A percentile compares a stretch with the other conserved stretches of the same genome.
Conservation (phyloP, 192 early-diverging fungal genomes). For the Backusella australiensis region DNA sequence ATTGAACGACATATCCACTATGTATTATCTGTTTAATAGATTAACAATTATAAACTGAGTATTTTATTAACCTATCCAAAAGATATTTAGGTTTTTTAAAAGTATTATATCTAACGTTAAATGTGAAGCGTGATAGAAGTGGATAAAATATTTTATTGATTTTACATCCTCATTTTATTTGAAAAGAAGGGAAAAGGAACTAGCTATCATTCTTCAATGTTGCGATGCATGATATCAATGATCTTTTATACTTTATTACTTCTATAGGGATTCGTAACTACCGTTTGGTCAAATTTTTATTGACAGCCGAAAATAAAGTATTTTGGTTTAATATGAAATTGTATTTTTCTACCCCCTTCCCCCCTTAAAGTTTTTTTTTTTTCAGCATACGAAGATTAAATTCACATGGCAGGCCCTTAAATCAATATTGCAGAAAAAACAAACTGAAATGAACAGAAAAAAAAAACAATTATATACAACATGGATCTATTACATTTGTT, state of each 20-base stretch:
- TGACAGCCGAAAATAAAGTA: neutral
- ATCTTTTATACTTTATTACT: neutral
- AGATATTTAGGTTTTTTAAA: neutral
- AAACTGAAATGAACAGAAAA: neutral
- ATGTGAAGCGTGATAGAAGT: no score
- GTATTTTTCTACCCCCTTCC: neutral
- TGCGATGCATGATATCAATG: neutral
- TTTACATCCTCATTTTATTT: neutral
- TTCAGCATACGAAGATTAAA: neutral
- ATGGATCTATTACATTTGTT: no score
- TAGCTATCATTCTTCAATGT: neutral
- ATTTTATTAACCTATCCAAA: neutral
- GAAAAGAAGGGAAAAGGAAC: neutral
- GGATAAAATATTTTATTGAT: neutral
- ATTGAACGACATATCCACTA: no score
- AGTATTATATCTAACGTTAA: no score
- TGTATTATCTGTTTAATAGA: no score
- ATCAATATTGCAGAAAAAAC: neutral
- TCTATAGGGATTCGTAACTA: neutral
- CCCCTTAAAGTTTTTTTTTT: neutral
- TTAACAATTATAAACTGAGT: neutral
- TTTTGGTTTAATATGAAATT: neutral
- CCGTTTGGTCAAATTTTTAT: neutral
- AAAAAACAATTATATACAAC: no score
- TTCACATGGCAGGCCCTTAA: neutral